Conservation (phyloP, 106 monocot species). For the Phalaenopsis equestris region DNA sequence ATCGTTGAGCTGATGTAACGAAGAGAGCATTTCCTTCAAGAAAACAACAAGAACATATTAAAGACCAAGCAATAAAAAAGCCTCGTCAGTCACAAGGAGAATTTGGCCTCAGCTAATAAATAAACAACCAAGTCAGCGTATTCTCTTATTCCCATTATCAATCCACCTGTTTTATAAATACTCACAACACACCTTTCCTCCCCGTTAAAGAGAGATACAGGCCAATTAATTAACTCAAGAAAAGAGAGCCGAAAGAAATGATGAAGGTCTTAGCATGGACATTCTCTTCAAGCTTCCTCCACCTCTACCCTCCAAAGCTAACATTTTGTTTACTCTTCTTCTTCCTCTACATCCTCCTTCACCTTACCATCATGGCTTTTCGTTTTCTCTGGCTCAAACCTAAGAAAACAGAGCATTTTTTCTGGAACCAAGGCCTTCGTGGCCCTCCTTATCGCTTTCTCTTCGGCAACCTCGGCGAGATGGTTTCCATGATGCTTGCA, state of each 20-base stretch:
- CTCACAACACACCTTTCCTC: background rate
- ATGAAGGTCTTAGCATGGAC: too few species aligned
- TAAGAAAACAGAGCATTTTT: conserved; percentile 41
- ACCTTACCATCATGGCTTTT: conserved; percentile 21
- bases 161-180: background rate
- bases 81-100: too few species aligned
- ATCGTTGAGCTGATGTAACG: too few species aligned
- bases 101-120: too few species aligned
- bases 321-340: background rate
- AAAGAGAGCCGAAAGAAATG: background rate
- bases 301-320: too few species aligned
- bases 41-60: too few species aligned
- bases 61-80: too few species aligned
- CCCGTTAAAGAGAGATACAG: background rate
- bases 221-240: background rate
- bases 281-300: too few species aligned
- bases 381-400: conserved; percentile 65
- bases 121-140: background rate
- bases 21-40: too few species aligned
- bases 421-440: conserved; percentile 56
- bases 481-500: conserved; percentile 52
- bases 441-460: conserved; percentile 69
- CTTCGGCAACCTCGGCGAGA: conserved; percentile 61
- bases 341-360: background rate
- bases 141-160: background rate